A percentile compares a stretch with the other conserved stretches of the same genome.
phyloP scores from a whole-genome alignment of 495 filamentous ascomycete genomes.

The Hypoxylon cercidicola region DNA sequence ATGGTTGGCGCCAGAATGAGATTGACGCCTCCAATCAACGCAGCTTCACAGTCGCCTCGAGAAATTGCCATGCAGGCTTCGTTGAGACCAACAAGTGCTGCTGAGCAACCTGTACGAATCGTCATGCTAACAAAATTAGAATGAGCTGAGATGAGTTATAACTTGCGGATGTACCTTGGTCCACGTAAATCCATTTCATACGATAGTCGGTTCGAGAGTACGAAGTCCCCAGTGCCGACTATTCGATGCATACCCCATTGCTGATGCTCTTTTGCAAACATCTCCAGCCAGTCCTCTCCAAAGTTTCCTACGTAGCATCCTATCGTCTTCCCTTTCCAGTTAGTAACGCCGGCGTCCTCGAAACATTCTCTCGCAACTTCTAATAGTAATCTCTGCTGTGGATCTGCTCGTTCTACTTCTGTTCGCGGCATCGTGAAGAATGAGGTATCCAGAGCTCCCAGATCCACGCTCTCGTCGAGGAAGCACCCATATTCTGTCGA shows the following conservation, averaged over 20 bases:
- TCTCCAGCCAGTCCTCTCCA: constrained; percentile 49
- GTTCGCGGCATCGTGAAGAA: constrained; percentile 55
- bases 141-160: neutral
- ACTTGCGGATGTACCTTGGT: constrained; percentile 34
- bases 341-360: constrained; percentile 58
- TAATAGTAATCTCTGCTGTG: constrained; percentile 62
- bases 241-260: constrained; percentile 32
- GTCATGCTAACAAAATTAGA: constrained; percentile 46
- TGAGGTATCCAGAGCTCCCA: constrained; percentile 43
- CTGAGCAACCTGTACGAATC: constrained; percentile 63
- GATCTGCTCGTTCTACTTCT: constrained; percentile 59
- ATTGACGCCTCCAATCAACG: constrained; percentile 56
- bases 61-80: constrained; percentile 57
- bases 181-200: constrained; percentile 50
- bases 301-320: constrained; percentile 62
- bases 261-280: constrained; percentile 35
- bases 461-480: constrained; percentile 43
- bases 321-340: constrained; percentile 55
- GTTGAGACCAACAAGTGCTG: constrained; percentile 62
- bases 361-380: constrained; percentile 60
- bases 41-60: constrained; percentile 51
- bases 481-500: constrained; percentile 36
- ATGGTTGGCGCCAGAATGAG: constrained; percentile 52
- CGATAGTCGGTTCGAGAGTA: constrained; percentile 65
- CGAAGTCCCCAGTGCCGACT: constrained; percentile 47